Base-by-base conservation (phyloP, 768 basidiomycete species). In the Boletus rubescentipes region DNA sequence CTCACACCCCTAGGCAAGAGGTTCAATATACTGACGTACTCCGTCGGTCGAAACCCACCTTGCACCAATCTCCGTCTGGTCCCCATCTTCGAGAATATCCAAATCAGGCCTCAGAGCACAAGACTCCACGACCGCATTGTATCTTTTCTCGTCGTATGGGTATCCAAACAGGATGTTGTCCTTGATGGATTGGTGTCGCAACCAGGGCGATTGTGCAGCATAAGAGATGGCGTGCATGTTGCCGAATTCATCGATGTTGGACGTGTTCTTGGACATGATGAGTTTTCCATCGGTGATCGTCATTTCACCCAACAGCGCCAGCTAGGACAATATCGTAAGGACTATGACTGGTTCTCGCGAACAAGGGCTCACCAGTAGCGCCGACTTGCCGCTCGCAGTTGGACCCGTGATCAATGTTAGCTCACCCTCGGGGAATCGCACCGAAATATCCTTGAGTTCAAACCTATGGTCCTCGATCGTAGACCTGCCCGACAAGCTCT, bases 71-170 rank as follows among this genome's bases (percentile, higher is more conserved):
- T 92, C 88, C 2, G 91, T 93, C 50, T 71, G 74, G 64, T 92
- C 93, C 0, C 96, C 96, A 62, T 94, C 86, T 52, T 95, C 91
- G 2, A 98, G 69, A 11, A 93, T 80, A 6, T 87, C 82, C 52
- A 98, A 70, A 74, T 98, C 96, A 0, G 88, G 83, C 29, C 67
- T 73, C 48, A 98, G 70, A 1, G 93, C 93, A 64, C 95, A 98
- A 14, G 84, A 87, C 47, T 92, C 86, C n/a, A 95, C 67, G 26
- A 93, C 91, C 0, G 74, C 76, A 10, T 86, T 72, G 59, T 94
- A 94, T 45, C 91, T 75, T 57, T 85, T 82, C 57, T 89, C 83
- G 48, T 89, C 87, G 39, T 67, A 73, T 1, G 84, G 83, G 58
- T 81, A 80, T 0, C 89, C 89, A 66, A 93, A 93, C 10, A 90